Evolutionary conservation across 345 rosid species (phyloP).

Genomic region (Kernera saxatilis): DNA sequence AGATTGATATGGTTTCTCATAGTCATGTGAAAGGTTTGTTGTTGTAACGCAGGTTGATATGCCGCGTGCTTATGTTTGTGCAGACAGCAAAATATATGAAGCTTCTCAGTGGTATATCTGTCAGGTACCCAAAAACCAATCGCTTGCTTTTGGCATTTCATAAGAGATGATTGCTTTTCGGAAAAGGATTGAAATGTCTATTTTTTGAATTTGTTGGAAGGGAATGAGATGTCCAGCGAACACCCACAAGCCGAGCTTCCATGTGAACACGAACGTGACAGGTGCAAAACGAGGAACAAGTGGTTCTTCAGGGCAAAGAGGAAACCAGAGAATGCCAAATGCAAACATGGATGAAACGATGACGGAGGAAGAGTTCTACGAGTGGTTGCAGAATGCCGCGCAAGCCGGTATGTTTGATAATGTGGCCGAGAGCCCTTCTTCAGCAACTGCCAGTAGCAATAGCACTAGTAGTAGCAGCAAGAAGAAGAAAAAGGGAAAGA

Average conservation of each 20-base stretch:
- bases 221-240: slow-evolving; percentile 95
- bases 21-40: slow-evolving; percentile 14
- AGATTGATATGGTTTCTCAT: neutral
- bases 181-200: slow-evolving; percentile 12
- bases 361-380: slow-evolving; percentile 81
- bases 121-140: slow-evolving; percentile 51
- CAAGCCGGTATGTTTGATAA: slow-evolving; percentile 74
- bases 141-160: neutral
- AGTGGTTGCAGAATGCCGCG: slow-evolving; percentile 89
- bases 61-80: slow-evolving; percentile 83
- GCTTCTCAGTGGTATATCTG: slow-evolving; percentile 96
- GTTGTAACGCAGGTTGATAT: slow-evolving; percentile 55
- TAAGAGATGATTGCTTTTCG: neutral
- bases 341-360: slow-evolving; percentile 70
- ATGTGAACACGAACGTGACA: slow-evolving; percentile 72
- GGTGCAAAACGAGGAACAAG: slow-evolving; percentile 56
- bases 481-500: slow-evolving; percentile 82
- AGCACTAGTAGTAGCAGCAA: slow-evolving; percentile 39
- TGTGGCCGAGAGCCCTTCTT: slow-evolving; percentile 35
- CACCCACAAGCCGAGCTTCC: slow-evolving; percentile 96
- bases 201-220: slow-evolving; percentile 38
- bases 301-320: slow-evolving; percentile 50
- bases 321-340: slow-evolving; percentile 44
- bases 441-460: slow-evolving; percentile 32
- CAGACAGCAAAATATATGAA: slow-evolving; percentile 81